Evolutionary conservation across 768 basidiomycete species (phyloP), one percentile per base, ranked within the genome.

Genomic region (Xerocomellus dryophilus): DNA sequence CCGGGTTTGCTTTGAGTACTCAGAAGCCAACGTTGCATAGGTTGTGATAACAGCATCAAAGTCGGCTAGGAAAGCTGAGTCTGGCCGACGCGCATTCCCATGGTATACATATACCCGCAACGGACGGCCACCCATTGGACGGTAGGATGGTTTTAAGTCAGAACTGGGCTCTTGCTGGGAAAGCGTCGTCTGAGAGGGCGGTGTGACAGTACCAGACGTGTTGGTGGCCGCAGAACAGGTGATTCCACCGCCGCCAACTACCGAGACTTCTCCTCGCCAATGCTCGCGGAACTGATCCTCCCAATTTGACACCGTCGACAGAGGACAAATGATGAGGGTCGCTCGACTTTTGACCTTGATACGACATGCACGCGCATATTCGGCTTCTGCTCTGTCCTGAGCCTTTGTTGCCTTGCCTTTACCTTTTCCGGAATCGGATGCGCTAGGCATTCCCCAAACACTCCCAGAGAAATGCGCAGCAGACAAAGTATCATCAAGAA

Each of bases 11-110:
- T 90, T 96, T 15, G 93, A 95, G 67, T 81, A 98, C 68, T 99
- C 97, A 12, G 90, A 89, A 2, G 95, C 96, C 36, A 99, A 78
- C 0, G 97, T 98, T 27, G 93, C 88, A 71, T 93, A 99, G 2
- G 94, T 98, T 5, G 97, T 99, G 69, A 99, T 92, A 53, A 99
- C 95, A 20, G 93, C 88, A 72, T 99, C 97, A 69, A 98, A 96
- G 68, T 95, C 86, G 18, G 92, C 89, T 42, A 99, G 77, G 67
- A 88, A 93, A 15, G 80, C 71, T n/a, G 93, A 83, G 66, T 98
- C 93, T 20, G 87, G 84, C 29, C 88, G 81, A 38, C 97, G 85
- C 20, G 88, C 78, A 68, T 92, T 89, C 36, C 97, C 97, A 64
- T 99, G 97, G 68, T 98, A 98, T 56, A 98, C 82, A 73, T 98